Base-by-base conservation (phyloP, 768 basidiomycete species). In the Suillus plorans region DNA sequence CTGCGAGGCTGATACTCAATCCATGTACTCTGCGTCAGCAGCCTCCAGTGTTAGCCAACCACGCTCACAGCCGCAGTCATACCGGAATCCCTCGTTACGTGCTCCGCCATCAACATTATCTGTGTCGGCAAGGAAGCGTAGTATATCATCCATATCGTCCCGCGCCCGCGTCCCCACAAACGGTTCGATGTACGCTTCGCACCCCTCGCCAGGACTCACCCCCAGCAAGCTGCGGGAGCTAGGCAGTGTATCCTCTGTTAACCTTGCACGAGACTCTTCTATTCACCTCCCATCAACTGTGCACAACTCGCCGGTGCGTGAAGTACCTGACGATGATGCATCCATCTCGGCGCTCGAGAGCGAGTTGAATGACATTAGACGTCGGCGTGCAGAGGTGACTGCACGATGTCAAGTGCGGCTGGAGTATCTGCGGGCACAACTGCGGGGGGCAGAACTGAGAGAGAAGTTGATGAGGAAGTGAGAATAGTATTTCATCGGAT, bases 371-470 rank as follows among this genome's bases (percentile, higher is more conserved):
- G 90, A 91, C 62, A 88, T 94, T 64, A 84, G 89, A 62, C 74
- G 85, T 66, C 82, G 90, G 67, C 80, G 90, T 44, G 86, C 85
- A 62, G 91, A 92, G 70, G 90, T 94, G 37, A 83, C 82, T 41
- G 80, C 78, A 67, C 84, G 91, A 68, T 94, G 94, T 70, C 88
- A 90, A 63, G 84, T 84, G 41, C 86, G 92, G 56, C 74, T 94
- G 71, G 91, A 92, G 67, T 94, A 91, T 72, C 78, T 94, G 69
- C 85, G 89, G 42, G 92, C 92, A 44, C 89, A 90, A 77, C 73
- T 94, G 72, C 93, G 92, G 77, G 89, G 90, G 22, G 92, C 91
- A 2, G 89, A 93, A 77, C 73, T 94, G 71, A 90, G 90, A 67
- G 93, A 94, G 79, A 91, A 92, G 74, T 76, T 94, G 69, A 68